Conservation (phyloP, 106 monocot species). For the Dioscorea alata region DNA sequence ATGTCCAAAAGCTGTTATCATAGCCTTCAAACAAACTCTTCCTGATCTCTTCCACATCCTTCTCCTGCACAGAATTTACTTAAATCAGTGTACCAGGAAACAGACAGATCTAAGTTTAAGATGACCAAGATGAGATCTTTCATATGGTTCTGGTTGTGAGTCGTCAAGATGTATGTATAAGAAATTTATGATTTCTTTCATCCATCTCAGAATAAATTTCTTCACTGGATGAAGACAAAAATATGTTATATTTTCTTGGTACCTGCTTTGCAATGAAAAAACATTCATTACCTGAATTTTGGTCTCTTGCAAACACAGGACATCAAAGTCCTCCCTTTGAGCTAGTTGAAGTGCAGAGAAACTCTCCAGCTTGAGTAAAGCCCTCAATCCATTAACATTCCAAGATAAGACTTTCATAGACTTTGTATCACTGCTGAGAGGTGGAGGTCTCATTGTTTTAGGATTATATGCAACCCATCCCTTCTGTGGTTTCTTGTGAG, state of each 20-base stretch:
- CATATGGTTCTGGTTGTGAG: too few species aligned
- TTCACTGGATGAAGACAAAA: too few species aligned
- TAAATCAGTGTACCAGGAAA: too few species aligned
- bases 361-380: conserved; percentile 62
- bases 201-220: too few species aligned
- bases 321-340: conserved; percentile 86
- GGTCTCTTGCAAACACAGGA: conserved; percentile 92
- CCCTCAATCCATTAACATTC: conserved; percentile 97
- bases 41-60: conserved; percentile 77
- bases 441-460: conserved; percentile 63
- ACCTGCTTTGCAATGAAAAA: too few species aligned
- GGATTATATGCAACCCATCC: conserved; percentile 89
- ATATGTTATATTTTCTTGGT: too few species aligned
- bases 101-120: too few species aligned
- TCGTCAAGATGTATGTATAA: too few species aligned
- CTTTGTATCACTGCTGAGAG: conserved; percentile 38
- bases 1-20: conserved; percentile 86
- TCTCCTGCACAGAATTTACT: conserved; percentile 49
- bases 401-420: conserved; percentile 82
- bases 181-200: too few species aligned
- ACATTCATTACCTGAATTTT: conserved; percentile 70
- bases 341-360: conserved; percentile 62
- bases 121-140: too few species aligned
- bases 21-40: conserved; percentile 76
- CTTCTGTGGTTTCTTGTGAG: conserved; percentile 83